These are phyloP conservation scores for Heimioporus punctisporus DNA, from an alignment of 1,284 basidiomycete species.

Conservation along the genomic window DNA sequence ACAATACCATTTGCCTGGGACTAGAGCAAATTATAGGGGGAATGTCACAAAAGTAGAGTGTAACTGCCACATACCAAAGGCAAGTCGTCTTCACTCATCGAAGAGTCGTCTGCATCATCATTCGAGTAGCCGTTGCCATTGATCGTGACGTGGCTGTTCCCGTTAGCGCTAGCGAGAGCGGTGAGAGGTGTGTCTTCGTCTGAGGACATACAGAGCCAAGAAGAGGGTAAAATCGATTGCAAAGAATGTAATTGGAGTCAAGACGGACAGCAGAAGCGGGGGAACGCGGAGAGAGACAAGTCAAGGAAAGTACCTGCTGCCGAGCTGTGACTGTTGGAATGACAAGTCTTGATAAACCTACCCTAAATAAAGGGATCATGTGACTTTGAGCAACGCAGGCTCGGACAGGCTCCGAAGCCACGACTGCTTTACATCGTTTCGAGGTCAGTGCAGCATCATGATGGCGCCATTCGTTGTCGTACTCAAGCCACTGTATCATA, in stretches of 20 bases:
- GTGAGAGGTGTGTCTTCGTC: slow-evolving; percentile 73
- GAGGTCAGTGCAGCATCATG: slow-evolving; percentile 21
- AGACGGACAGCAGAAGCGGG: slow-evolving; percentile 9
- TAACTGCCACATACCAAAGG: slow-evolving; percentile 58
- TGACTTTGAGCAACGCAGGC: slow-evolving; percentile 10
- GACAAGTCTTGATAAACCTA: slow-evolving; percentile 54
- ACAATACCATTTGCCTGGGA: slow-evolving; percentile 43
- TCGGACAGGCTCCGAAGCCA: no score
- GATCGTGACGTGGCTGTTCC: slow-evolving; percentile 35
- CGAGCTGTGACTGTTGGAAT: slow-evolving; percentile 31
- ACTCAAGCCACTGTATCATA: slow-evolving; percentile 15
- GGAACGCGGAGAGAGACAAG: slow-evolving; percentile 25
- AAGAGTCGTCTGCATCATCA: slow-evolving; percentile 43
- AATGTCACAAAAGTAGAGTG: background rate
- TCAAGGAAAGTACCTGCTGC: slow-evolving; percentile 20
- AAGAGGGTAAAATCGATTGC: background rate
- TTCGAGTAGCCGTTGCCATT: slow-evolving; percentile 49
- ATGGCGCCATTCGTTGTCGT: background rate
- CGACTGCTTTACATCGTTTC: background rate
- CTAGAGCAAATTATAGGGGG: slow-evolving; percentile 31
- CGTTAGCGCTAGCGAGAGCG: slow-evolving; percentile 40
- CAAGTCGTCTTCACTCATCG: slow-evolving; percentile 68
- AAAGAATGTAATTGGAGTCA: background rate
- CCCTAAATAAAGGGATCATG: slow-evolving; percentile 51
- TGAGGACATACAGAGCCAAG: slow-evolving; percentile 47